Evolutionary conservation across 176 grass and related monocot species (phyloP), one percentile per base, ranked within the genome.

Genomic region (Paspalum vaginatum): DNA sequence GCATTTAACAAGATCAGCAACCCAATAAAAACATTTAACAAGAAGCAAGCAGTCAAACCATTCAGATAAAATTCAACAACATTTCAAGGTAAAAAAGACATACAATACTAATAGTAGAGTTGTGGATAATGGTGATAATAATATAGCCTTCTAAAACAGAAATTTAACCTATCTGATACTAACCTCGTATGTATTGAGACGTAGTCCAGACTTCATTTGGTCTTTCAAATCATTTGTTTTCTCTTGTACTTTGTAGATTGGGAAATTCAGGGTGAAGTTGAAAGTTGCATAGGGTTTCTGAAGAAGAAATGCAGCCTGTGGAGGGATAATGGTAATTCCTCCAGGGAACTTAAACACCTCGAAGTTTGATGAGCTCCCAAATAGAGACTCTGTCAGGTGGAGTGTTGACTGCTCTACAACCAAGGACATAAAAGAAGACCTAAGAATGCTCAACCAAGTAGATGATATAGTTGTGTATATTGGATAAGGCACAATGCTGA

Each of bases 311-410:
- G 85, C 89, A 84, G 79, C 80, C 78, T 94, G 94, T 45, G 85
- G 83, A 84, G 91, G 91, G 68, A 97, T 97, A 85, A 97, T 94
- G 65, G 94, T 94, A 27, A 97, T 94, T 87, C 94, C 94, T 39
- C 91, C 89, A 76, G 87, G 94, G 72, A 94, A 97, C 68, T 87
- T 97, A 63, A 82, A 26, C 49, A 94, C 89, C 68, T 97, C 83
- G 18, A 97, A 94, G 63, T 72, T 85, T 38, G 91, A 92, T 57
- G 89, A 86, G 40, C 73, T 88, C 62, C 94, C 91, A 71, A 94
- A 97, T 72, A 97, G 77, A 1, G 80, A 86, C 62, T 83, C 63
- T 1, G 94, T 92, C 62, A 97, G 87, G 53, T 94, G 85, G 32
- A 97, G 76, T 56, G 83, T 94, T 52, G 91, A 94, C 62, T 97